Conservation (phyloP, 768 basidiomycete species). For the Suillus clintonianus region DNA sequence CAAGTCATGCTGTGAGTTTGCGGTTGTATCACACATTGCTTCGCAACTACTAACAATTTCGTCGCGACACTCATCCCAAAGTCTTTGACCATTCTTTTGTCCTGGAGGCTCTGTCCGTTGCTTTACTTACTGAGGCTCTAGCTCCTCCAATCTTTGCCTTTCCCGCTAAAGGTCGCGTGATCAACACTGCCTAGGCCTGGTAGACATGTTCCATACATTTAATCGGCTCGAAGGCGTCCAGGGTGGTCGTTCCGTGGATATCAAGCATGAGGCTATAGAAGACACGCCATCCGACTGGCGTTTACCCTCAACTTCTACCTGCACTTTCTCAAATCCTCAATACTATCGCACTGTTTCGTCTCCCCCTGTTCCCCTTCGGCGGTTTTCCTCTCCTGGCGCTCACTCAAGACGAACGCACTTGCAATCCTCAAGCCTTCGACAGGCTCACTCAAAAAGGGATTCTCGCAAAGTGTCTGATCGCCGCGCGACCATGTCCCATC, state of each 20-base stretch:
- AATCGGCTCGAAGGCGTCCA: constrained; percentile 29
- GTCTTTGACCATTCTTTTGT: constrained; percentile 22
- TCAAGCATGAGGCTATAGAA: constrained; percentile 50
- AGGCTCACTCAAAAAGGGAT: constrained; percentile 24
- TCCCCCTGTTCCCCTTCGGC: constrained; percentile 34
- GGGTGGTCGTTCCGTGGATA: constrained; percentile 29
- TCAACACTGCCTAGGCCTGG: constrained; percentile 48
- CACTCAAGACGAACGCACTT: constrained; percentile 40
- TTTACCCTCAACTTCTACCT: constrained; percentile 33
- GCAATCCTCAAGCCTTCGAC: constrained; percentile 28
- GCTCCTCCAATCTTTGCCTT: constrained; percentile 10
- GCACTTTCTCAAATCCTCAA: constrained; percentile 11
- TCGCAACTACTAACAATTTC: constrained; percentile 23
- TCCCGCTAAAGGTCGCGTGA: constrained; percentile 16
- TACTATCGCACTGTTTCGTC: constrained; percentile 21
- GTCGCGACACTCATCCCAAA: constrained; percentile 28
- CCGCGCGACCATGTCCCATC: constrained; percentile 14
- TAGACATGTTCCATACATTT: constrained; percentile 39
- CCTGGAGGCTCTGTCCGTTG: constrained; percentile 22
- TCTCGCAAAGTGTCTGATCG: constrained; percentile 32
- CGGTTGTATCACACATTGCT: constrained; percentile 11
- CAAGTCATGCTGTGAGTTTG: constrained; percentile 16
- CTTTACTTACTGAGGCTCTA: constrained; percentile 17
- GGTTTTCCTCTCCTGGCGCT: constrained; percentile 30
- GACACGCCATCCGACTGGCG: constrained; percentile 30